Percentiles rank a stretch among this genome's conserved stretches.
Conservation (phyloP, 2,329 filamentous ascomycete species). For the Penicillium hordei region DNA sequence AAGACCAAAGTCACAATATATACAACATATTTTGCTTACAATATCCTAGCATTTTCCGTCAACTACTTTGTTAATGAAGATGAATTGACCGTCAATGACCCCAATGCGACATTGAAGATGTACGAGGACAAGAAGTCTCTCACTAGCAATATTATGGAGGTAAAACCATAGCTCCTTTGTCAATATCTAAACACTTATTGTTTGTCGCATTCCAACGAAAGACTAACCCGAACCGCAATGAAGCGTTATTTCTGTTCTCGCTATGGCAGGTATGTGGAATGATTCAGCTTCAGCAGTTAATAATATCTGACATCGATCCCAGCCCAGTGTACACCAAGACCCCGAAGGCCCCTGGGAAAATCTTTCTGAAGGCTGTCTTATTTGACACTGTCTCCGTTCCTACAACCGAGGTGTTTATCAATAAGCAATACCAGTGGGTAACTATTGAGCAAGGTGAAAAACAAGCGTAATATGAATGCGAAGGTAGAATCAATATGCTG, state of each 20-base stretch:
- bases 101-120: constrained; percentile 7
- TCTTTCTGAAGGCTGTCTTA: constrained; percentile 23
- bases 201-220: background rate
- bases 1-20: background rate
- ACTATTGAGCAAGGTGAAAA: background rate
- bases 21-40: background rate
- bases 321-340: constrained; percentile 18
- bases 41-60: constrained; percentile 22
- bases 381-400: constrained; percentile 19
- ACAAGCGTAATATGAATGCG: background rate
- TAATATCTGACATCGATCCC: background rate
- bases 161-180: background rate
- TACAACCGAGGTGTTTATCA: constrained; percentile 12
- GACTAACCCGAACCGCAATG: background rate
- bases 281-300: background rate
- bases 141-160: constrained; percentile 16
- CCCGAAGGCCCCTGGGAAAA: constrained; percentile 17
- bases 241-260: constrained; percentile 27
- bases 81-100: constrained; percentile 22
- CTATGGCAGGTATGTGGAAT: constrained; percentile 24
- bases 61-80: constrained; percentile 24
- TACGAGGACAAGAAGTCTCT: constrained; percentile 20
- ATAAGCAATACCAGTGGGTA: constrained; percentile 12
- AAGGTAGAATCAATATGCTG: background rate
- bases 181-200: background rate